Conservation (phyloP, 352 stramenopile species). For the Globisporangium camurandrum region DNA sequence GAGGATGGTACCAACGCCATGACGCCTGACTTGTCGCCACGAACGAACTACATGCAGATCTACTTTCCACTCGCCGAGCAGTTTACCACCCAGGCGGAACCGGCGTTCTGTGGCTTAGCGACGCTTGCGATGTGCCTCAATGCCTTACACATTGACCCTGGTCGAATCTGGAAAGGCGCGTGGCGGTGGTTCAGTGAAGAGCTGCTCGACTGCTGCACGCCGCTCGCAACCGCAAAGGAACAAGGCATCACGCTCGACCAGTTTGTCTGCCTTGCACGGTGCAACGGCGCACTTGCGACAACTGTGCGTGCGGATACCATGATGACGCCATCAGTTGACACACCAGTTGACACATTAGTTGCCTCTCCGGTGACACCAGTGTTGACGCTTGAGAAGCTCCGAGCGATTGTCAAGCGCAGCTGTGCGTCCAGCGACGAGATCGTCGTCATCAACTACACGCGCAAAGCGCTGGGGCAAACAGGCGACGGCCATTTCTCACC, state of each 20-base stretch:
- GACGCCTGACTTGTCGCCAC: slow-evolving; percentile 90
- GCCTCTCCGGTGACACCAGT: no score
- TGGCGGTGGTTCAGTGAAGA: slow-evolving; percentile 85
- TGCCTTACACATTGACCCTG: slow-evolving; percentile 66
- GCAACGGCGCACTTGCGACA: slow-evolving; percentile 52
- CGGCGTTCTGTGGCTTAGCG: slow-evolving; percentile 86
- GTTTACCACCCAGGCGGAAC: slow-evolving; percentile 89
- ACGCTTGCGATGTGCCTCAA: slow-evolving; percentile 82
- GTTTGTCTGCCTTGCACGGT: slow-evolving; percentile 62
- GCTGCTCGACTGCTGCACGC: slow-evolving; percentile 75
- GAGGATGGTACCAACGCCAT: slow-evolving; percentile 45
- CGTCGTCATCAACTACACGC: slow-evolving; percentile 90
- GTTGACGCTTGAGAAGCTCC: slow-evolving; percentile 49
- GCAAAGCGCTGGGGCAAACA: slow-evolving; percentile 90
- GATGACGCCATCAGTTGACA: no score
- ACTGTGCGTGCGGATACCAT: slow-evolving; percentile 29
- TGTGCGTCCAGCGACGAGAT: slow-evolving; percentile 74
- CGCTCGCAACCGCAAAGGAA: slow-evolving; percentile 59
- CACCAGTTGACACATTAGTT: no score
- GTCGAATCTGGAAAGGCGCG: slow-evolving; percentile 65
- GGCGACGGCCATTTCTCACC: slow-evolving; percentile 96
- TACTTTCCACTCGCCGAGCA: slow-evolving; percentile 92
- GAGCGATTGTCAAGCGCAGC: slow-evolving; percentile 61
- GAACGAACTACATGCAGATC: slow-evolving; percentile 77
- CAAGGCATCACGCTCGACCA: slow-evolving; percentile 64